A percentile compares a stretch with the other conserved stretches of the same genome.
phyloP scores from a whole-genome alignment of 2,329 filamentous ascomycete genomes.

The Trichoderma sp. region DNA sequence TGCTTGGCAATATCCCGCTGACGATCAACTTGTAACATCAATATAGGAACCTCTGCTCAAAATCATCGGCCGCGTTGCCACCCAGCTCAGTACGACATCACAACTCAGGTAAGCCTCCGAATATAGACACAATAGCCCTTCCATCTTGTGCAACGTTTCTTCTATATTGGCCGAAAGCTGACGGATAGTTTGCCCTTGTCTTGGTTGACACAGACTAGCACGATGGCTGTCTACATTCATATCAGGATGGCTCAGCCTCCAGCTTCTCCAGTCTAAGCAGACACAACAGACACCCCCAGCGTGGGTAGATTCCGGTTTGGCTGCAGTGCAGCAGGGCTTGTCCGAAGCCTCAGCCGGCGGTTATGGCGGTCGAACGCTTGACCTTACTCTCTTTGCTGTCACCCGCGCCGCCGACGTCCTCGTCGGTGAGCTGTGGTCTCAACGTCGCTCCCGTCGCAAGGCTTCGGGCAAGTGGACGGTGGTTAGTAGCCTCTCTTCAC shows the following conservation, averaged over 20 bases:
- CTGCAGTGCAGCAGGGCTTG: slow-evolving; percentile 32
- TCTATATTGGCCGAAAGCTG: slow-evolving; percentile 8
- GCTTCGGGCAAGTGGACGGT: slow-evolving; percentile 47
- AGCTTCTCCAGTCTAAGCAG: slow-evolving; percentile 56
- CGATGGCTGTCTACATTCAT: slow-evolving; percentile 59
- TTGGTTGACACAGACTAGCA: slow-evolving; percentile 43
- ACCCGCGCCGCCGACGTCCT: slow-evolving; percentile 71
- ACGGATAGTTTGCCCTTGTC: not conserved
- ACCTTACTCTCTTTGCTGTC: slow-evolving; percentile 76
- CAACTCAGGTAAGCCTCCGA: slow-evolving; percentile 30
- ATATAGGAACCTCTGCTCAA: slow-evolving; percentile 33
- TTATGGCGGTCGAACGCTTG: slow-evolving; percentile 70
- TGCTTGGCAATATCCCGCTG: not conserved
- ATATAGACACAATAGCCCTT: slow-evolving; percentile 8
- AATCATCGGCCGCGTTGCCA: slow-evolving; percentile 29
- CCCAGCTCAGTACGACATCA: slow-evolving; percentile 27
- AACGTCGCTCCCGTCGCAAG: slow-evolving; percentile 44
- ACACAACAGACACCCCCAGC: slow-evolving; percentile 31
- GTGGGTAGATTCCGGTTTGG: slow-evolving; percentile 41
- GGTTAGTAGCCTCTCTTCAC: slow-evolving; percentile 33
- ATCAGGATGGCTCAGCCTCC: slow-evolving; percentile 56
- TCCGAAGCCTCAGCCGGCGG: slow-evolving; percentile 27
- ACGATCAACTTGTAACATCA: not conserved
- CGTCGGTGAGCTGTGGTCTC: slow-evolving; percentile 63
- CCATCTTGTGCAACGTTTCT: slow-evolving; percentile 7